Evolutionary conservation across 805 yeast species (phyloP).

Genomic region (Wickerhamomyces queroliae): DNA sequence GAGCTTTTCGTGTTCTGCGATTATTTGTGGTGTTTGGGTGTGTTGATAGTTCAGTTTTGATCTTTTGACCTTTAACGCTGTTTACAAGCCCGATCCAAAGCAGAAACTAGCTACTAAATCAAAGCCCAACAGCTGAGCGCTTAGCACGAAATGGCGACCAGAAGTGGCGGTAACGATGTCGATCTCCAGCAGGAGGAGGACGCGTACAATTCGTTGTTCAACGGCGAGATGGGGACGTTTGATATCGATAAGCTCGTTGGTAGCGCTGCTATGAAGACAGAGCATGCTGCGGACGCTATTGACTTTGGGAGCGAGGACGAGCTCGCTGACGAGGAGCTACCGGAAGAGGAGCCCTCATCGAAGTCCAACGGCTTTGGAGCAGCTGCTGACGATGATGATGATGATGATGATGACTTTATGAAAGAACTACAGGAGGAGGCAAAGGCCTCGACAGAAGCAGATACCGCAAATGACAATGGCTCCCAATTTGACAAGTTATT

Average conservation of each 20-base stretch:
- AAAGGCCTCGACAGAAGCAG: no score
- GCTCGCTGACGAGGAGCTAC: conserved; percentile 79
- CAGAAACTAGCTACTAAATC: no score
- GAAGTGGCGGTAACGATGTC: conserved; percentile 1
- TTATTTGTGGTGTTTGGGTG: no score
- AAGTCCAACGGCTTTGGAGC: conserved; percentile 5
- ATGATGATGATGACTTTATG: conserved; percentile 30
- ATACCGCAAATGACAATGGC: conserved; percentile 3
- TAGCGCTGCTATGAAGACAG: conserved; percentile 24
- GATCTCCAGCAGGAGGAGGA: conserved; percentile 31
- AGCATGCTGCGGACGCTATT: conserved; percentile 87
- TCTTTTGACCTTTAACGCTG: not conserved
- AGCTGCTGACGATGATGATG: conserved; percentile 26
- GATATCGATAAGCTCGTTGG: conserved; percentile 15
- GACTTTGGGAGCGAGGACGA: conserved; percentile 95
- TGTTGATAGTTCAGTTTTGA: no score
- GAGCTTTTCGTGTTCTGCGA: no score
- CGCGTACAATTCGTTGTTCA: conserved; percentile 31
- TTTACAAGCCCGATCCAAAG: no score
- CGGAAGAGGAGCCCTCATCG: conserved; percentile 24
- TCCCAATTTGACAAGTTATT: conserved; percentile 22
- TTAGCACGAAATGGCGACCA: not conserved
- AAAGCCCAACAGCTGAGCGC: not conserved
- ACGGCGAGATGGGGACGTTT: conserved; percentile 27
- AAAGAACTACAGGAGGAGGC: conserved; percentile 32